phyloP scores from a whole-genome alignment of 352 stramenopile species.

The Pythium vanterpoolii region DNA sequence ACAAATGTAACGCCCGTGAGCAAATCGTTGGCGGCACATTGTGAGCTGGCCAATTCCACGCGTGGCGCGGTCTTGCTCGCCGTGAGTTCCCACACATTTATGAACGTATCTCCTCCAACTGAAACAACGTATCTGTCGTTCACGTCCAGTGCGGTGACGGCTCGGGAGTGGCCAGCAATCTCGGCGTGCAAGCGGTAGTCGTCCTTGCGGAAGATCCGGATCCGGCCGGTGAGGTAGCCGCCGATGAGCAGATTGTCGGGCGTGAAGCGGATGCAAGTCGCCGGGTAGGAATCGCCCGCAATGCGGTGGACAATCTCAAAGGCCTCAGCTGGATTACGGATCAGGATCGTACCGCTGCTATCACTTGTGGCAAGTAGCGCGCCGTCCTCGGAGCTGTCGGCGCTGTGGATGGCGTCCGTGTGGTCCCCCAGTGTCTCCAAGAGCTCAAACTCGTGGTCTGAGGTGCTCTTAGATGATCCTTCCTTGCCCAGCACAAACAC shows the following conservation, averaged over 20 bases:
- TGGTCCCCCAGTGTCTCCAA: constrained; percentile 55
- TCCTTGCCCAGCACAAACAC: constrained; percentile 59
- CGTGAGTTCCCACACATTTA: constrained; percentile 72
- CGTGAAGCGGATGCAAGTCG: constrained; percentile 53
- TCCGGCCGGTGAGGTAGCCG: constrained; percentile 52
- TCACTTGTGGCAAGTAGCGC: constrained; percentile 54
- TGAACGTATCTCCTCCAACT: constrained; percentile 73
- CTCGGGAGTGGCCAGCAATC: constrained; percentile 64
- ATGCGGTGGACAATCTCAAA: constrained; percentile 70
- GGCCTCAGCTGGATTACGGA: constrained; percentile 44
- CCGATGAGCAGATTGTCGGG: constrained; percentile 49
- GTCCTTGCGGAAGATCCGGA: constrained; percentile 55
- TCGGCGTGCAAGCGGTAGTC: constrained; percentile 54
- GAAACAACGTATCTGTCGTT: constrained; percentile 49
- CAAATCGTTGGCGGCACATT: constrained; percentile 58
- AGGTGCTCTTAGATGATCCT: constrained; percentile 39
- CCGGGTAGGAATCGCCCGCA: constrained; percentile 35
- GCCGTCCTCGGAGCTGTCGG: constrained; percentile 43
- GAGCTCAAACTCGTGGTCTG: constrained; percentile 53
- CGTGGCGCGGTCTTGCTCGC: constrained; percentile 20
- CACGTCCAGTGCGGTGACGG: constrained; percentile 60
- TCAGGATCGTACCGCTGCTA: constrained; percentile 50
- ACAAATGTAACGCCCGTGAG: constrained; percentile 55
- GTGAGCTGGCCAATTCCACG: constrained; percentile 58
- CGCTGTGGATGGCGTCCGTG: constrained; percentile 51